Base-by-base conservation (phyloP, 2,329 filamentous ascomycete species). In the Simplicillium aogashimaense region DNA sequence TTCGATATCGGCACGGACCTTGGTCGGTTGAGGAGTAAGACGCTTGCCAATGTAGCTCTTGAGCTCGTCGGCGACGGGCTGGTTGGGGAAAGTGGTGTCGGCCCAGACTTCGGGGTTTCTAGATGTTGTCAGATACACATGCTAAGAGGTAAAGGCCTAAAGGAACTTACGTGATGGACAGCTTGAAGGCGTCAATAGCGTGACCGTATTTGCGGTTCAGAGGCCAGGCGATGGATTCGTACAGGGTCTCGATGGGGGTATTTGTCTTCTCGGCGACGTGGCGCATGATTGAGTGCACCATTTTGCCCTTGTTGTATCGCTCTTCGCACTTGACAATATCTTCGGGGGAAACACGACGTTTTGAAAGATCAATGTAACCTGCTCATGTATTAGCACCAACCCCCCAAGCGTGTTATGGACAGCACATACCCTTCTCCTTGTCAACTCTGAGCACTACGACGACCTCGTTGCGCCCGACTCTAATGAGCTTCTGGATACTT, bases 271-370 rank as follows among this genome's bases (percentile, higher is more conserved):
- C 89, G 51, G 92, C 90, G 47, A 98, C 92, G 64, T 98, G 92
- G 63, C 90, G 83, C 86, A 98, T 90, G 66, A 98, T 95, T 40
- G 87, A 94, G 67, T 98, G 92, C 32, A 97, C 92, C 74, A 95
- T 94, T 74, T 98, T 98, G 72, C 87, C 86, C 81, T 98, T 98
- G 78, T 98, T 98, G 76, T 95, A 98, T 53, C 92, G 81, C 72
- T 98, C 92, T 63, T 98, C 92, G 63, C 94, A 98, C 71, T 95
- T 95, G 53, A 95, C 75, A 48, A 97, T 92, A 70, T 98, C 92
- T 64, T 98, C 92, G 35, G 92, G 85, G 34, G 89, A 95, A 44
- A 98, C 92, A 70, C 92, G 84, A 60, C 92, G 89, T 75, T 98
- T 98, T 47, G 88, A 95, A 61, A 98, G 71, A 82, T 98, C 92